Percentiles rank a stretch among this genome's conserved stretches.
phyloP scores from a whole-genome alignment of 352 stramenopile genomes.

The Phytophthora pini region DNA sequence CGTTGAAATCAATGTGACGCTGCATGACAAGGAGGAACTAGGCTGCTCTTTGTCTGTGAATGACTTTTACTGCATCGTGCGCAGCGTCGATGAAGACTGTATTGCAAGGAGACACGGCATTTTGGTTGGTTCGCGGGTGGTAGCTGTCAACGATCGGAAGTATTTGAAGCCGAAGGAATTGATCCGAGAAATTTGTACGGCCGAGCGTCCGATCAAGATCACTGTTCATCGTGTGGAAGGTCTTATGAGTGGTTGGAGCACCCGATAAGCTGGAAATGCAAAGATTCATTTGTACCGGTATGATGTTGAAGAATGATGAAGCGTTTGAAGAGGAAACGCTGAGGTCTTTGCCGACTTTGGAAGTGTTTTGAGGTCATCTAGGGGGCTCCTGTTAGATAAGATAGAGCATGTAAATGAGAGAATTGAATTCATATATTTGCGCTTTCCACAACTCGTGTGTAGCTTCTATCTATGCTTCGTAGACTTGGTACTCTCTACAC shows the following conservation, averaged over 20 bases:
- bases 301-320: conserved; percentile 1
- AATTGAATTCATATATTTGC: conserved; percentile 19
- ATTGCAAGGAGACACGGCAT: conserved; percentile 61
- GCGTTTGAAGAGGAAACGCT: conserved; percentile 3
- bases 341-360: conserved; percentile 8
- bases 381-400: conserved; percentile 30
- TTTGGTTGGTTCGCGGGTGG: conserved; percentile 70
- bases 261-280: conserved; percentile 4
- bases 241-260: conserved; percentile 73
- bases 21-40: conserved; percentile 64
- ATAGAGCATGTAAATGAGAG: conserved; percentile 38
- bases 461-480: conserved; percentile 3
- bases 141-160: conserved; percentile 68
- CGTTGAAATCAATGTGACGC: conserved; percentile 61
- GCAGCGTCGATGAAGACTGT: conserved; percentile 60
- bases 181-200: conserved; percentile 59
- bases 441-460: conserved; percentile 3
- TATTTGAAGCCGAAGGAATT: conserved; percentile 56
- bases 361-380: conserved; percentile 34
- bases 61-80: conserved; percentile 68
- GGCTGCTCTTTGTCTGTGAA: conserved; percentile 62
- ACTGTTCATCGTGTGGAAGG: conserved; percentile 82
- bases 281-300: not conserved
- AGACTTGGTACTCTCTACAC: conserved; percentile 28
- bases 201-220: conserved; percentile 62